These are phyloP conservation scores for Suillus americanus DNA, from an alignment of 768 basidiomycete genomes.

Conservation along the genomic window DNA sequence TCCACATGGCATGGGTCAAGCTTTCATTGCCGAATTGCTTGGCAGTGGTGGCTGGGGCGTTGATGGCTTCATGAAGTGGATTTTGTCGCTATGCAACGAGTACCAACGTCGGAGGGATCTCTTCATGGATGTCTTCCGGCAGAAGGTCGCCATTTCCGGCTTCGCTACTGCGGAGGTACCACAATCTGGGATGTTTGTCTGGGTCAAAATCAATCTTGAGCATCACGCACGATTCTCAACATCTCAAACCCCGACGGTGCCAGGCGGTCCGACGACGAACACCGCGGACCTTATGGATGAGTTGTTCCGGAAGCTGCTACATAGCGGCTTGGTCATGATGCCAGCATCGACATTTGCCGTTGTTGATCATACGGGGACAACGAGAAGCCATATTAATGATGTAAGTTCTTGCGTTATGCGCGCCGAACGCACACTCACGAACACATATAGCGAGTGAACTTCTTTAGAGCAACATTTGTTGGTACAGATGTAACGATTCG, in stretches of 20 bases:
- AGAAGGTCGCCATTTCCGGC: constrained; percentile 32
- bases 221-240: constrained; percentile 40
- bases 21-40: constrained; percentile 44
- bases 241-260: constrained; percentile 18
- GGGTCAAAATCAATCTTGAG: constrained; percentile 46
- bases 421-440: constrained; percentile 4
- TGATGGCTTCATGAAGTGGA: constrained; percentile 48
- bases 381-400: constrained; percentile 36
- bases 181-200: constrained; percentile 58
- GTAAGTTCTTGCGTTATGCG: constrained; percentile 32
- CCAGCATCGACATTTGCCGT: constrained; percentile 48
- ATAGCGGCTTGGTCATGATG: constrained; percentile 46
- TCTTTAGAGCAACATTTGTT: constrained; percentile 48
- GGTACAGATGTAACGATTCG: constrained; percentile 49
- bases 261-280: constrained; percentile 34
- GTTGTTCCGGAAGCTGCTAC: constrained; percentile 42
- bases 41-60: constrained; percentile 42
- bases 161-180: constrained; percentile 34
- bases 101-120: constrained; percentile 50
- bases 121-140: constrained; percentile 41
- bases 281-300: constrained; percentile 47
- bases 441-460: constrained; percentile 37
- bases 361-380: constrained; percentile 26
- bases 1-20: constrained; percentile 50
- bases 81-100: constrained; percentile 45